Base-by-base conservation (phyloP, 176 grass and related monocot genomes). In the Aechmea fasciata region DNA sequence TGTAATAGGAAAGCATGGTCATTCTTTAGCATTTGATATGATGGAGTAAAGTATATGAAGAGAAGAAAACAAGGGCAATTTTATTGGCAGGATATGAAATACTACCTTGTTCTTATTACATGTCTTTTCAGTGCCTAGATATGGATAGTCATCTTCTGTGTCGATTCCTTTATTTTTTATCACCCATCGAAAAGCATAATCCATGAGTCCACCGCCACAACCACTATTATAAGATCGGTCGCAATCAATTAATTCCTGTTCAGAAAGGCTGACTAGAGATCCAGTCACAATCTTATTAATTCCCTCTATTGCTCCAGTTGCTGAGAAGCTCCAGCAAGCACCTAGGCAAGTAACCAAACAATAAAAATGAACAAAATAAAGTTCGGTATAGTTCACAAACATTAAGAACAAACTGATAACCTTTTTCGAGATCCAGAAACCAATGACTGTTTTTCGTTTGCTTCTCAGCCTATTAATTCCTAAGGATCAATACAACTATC, bases 311-410 rank as follows among this genome's bases (percentile, higher is more conserved):
- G 93, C 89, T 70, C 89, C 93, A 78, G 89, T 92, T 29, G 93
- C 89, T 3, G 89, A 92, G 78, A 97, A 97, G 59, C 89, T 87
- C 93, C 93, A 97, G 74, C 93, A 97, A 75, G 87, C 89, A 73
- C 92, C 92, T 96, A 54, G 52, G 76, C 64, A 71, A 63, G 51
- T 69, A 80, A 49, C 14, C 17, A 87, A 1, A 22, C 15, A 68
- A 62, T 9, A 48, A 29, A 47, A 54, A 80, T 3, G 6, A 11
- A 41, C 64, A 59, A 59, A 29, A 57, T 26, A 2, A 9, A 7
- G 25, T 14, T 8, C 8, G 48, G 8, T 14, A 4, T 11, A 47
- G 15, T 13, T 13, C 4, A 66, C 3, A 28, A 28, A 13, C 64
- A 66, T 0, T 41, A 41, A 41, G 33, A 41, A 41, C 33, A 41